Base-by-base conservation (phyloP, 2,329 filamentous ascomycete species). In the Trichophyton simii region DNA sequence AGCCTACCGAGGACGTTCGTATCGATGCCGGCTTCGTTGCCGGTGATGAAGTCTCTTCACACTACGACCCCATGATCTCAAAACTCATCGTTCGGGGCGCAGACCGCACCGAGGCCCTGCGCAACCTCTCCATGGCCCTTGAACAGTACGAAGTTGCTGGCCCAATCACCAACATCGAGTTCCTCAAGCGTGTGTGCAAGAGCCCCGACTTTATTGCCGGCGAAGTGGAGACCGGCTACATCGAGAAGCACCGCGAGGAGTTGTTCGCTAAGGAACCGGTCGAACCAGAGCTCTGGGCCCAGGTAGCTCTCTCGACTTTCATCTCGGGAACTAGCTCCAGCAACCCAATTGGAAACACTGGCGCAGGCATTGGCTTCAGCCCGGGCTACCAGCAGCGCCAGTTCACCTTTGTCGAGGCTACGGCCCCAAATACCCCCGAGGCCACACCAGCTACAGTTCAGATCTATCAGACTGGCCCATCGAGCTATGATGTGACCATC, bases 11-110 rank as follows among this genome's bases (percentile, higher is more conserved):
- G 0, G 87, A 91, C 65, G 83, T 97, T 36, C 86, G 94, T 46
- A 91, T 99, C 66, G 94, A 99, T 70, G 91, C 91, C 54, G 94
- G 94, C 1, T 97, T 97, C 72, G 83, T 91, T 31, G 82, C 91
- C 67, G 94, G 94, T 28, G 92, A 96, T 71, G 89, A 90, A 65
- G 89, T 99, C 2, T 95, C 91, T 0, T 89, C 92, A 62, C 89
- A 94, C 60, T 99, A 99, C 73, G 94, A 99, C 68, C 94, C 94
- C 31, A 99, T 99, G 94, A 96, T 99, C 67, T 89, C 94, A 52
- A 99, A 99, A 76, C 82, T 99, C 59, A 99, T 99, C 67, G 90
- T 97, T 4, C 84, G 89, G 62, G 94, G 89, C 0, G 82, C 84
- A 15, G 87, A 87, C 61, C 83, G 94, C 63, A 83, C 87, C 71